Base-by-base conservation (phyloP, 495 filamentous ascomycete genomes). In the Xanthoparmelia taractica region DNA sequence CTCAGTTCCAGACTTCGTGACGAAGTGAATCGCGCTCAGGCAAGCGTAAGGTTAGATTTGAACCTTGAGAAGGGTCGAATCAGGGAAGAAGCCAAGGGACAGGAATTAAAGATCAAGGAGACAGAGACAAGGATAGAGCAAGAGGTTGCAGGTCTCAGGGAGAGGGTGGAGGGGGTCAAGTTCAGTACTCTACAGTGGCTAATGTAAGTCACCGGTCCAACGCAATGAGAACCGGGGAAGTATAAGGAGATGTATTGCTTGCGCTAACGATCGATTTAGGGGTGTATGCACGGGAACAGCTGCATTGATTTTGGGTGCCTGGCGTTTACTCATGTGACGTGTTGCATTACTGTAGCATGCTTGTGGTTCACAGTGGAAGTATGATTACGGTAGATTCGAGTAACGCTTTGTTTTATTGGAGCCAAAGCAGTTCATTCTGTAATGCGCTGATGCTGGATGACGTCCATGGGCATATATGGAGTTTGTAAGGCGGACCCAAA, bases 91-190 rank as follows among this genome's bases (percentile, higher is more conserved):
- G 91, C 92, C 12, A 96, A 96, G 69, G 88, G 89, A 67, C 94
- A 97, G 78, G 94, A 97, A 76, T 81, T 99, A 77, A 96, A 96
- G 77, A 91, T 99, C 67, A 96, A 96, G 79, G 94, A 99, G 80
- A 97, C 95, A 23, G 94, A 99, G 75, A 96, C 92, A 55, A 83
- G 94, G 72, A 97, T 99, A 74, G 94, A 99, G 78, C 94, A 97
- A 77, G 94, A 97, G 77, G 92, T 94, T 47, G 94, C 94, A 29
- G 89, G 87, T 27, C 72, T 99, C 67, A 78, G 90, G 65, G 94
- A 97, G 77, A 85, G 93, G 75, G 79, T 99, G 38, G 95, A 97
- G 79, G 90, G 89, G 61, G 94, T 99, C 65, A 97, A 99, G 78
- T 97, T 97, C 74, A 88, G 89, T 68, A 97, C 95, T 54, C 73